Base-by-base conservation (phyloP, 208 protist genomes). In the Trypanosoma theileri region DNA sequence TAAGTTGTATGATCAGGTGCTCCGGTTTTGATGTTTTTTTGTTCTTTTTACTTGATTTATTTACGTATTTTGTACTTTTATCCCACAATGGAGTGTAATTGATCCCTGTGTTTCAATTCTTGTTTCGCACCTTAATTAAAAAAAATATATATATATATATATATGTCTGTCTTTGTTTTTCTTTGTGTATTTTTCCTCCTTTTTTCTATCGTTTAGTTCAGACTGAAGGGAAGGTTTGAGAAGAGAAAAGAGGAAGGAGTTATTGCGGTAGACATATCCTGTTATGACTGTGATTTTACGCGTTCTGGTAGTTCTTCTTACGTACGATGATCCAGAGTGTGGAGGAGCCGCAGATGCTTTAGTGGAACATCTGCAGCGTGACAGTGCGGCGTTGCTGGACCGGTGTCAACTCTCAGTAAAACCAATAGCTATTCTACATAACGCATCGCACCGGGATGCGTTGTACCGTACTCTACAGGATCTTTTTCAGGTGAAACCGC, bases 251-350 rank as follows among this genome's bases (percentile, higher is more conserved):
- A 48, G 44, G 10, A 48, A 11, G 10, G 10, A 48, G 10, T 48
- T 12, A 48, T 48, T 11, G 10, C 44, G 2, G 16, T 48, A n/a
- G 3, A n/a, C 44, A 12, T 48, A n/a, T 48, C 44, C 16, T 48
- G 2, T 48, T 17, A n/a, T 17, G 13, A 40, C n/a, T 12, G 6
- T 44, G 21, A 73, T 67, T 26, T 56, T 46, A 12, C 82, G 85
- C 0, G 53, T 82, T 17, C 59, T 95, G 12, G 74, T 79, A 13
- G 81, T 95, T 10, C 65, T 95, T 14, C 60, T 95, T n/a, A 91
- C 90, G 6, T 95, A 95, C 62, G 90, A 95, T 64, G 90, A 95
- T 60, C 87, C 88, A 0, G 83, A 93, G 66, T 95, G 90, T 73
- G 90, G 90, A 21, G 90, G 90, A 14, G 90, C 88, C 3, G 87